Percentiles rank a stretch among this genome's conserved stretches.
phyloP scores from a whole-genome alignment of 805 yeast species.

The Kuraishia borneana region DNA sequence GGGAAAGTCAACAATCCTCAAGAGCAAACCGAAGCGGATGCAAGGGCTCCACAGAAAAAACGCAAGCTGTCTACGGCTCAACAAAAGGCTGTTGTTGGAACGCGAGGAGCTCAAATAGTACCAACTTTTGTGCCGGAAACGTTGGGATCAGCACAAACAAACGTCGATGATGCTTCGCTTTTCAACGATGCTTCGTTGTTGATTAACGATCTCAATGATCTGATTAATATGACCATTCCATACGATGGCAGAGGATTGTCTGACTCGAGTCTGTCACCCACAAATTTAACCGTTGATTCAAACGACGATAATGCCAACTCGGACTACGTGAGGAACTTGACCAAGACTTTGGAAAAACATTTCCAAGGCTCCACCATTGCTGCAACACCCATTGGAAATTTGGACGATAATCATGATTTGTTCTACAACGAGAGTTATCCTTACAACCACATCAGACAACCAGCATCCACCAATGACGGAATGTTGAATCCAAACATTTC shows the following conservation, averaged over 20 bases:
- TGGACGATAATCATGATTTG: not conserved
- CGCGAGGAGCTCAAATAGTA: not conserved
- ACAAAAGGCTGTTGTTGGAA: not conserved
- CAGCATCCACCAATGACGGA: not conserved
- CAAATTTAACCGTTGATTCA: constrained; percentile 11
- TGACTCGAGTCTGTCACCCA: constrained; percentile 9
- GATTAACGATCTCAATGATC: constrained; percentile 22
- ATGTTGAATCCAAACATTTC: not conserved
- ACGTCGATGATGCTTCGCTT: constrained; percentile 17
- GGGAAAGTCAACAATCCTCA: not conserved
- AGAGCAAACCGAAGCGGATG: not conserved
- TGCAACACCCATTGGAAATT: constrained; percentile 3
- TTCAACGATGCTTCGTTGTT: constrained; percentile 22
- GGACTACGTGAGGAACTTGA: constrained; percentile 12
- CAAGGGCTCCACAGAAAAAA: not conserved
- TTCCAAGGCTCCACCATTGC: constrained; percentile 4
- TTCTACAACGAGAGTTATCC: not conserved
- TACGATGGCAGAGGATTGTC: not conserved
- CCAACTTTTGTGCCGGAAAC: not conserved
- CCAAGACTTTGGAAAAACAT: constrained; percentile 11
- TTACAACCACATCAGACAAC: not conserved
- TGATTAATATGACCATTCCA: constrained; percentile 10
- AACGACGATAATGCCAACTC: constrained; percentile 4
- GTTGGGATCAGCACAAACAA: constrained; percentile 4
- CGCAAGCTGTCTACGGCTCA: not conserved